Conservation (phyloP, 129 eudicot genomes). For the Scalesia atractyloides region DNA sequence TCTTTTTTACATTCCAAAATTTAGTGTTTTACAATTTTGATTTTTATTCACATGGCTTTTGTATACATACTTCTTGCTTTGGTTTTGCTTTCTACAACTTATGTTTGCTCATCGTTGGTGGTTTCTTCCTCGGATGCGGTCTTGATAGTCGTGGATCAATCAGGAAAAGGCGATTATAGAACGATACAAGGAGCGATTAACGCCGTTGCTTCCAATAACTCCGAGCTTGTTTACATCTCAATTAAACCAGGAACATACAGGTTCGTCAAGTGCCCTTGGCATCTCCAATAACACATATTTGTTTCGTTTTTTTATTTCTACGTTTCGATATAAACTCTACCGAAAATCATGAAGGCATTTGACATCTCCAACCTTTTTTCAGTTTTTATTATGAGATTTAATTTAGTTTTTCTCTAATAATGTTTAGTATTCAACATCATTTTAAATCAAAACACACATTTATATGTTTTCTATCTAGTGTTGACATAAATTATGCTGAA, state of each 20-base stretch:
- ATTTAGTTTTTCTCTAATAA: no score
- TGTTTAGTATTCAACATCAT: no score
- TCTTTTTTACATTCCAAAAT: neutral
- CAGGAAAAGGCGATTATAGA: slow-evolving; percentile 59
- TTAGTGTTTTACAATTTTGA: neutral
- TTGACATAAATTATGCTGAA: no score
- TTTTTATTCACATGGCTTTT: slow-evolving; percentile 25
- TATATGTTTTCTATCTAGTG: no score
- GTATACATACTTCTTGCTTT: slow-evolving; percentile 1
- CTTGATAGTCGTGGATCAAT: slow-evolving; percentile 73
- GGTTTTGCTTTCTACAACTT: neutral
- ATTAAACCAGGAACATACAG: slow-evolving; percentile 83
- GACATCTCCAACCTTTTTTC: no score
- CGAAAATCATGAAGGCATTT: no score
- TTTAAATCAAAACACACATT: no score
- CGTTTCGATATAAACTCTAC: no score
- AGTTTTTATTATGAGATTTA: no score
- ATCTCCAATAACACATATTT: no score
- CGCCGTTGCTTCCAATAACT: slow-evolving; percentile 58
- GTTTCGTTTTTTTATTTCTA: no score
- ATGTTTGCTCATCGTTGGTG: slow-evolving; percentile 33
- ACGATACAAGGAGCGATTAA: slow-evolving; percentile 73
- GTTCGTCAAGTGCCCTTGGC: slow-evolving; percentile 22
- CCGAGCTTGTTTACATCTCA: slow-evolving; percentile 60
- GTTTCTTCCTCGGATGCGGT: slow-evolving; percentile 45